phyloP scores from a whole-genome alignment of 129 eudicot genomes.

The carrot (Daucus carota) region DNA sequence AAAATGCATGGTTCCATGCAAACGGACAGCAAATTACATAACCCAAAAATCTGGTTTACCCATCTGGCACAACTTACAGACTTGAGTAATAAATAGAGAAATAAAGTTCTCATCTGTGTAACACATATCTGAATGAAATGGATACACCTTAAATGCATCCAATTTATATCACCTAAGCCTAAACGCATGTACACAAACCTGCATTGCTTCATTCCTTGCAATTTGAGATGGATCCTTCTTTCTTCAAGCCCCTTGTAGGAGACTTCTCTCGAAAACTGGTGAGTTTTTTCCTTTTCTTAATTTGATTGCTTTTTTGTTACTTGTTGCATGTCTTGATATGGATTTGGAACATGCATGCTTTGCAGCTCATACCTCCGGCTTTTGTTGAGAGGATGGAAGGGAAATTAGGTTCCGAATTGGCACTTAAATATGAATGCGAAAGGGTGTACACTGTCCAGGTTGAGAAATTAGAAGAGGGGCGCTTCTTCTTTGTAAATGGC shows the following conservation, averaged over 20 bases:
- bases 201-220: not conserved
- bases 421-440: conserved; percentile 1
- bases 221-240: conserved; percentile 11
- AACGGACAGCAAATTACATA: too few relatives aligned
- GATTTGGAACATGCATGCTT: not conserved
- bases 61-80: too few relatives aligned
- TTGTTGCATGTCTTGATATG: not conserved
- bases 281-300: not conserved
- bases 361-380: conserved; percentile 17
- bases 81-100: too few relatives aligned
- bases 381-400: conserved; percentile 11
- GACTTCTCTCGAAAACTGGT: conserved; percentile 6
- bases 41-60: too few relatives aligned
- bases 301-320: not conserved
- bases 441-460: conserved; percentile 4
- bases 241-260: conserved; percentile 11
- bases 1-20: too few relatives aligned
- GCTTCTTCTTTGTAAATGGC: not conserved
- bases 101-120: too few relatives aligned
- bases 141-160: not conserved
- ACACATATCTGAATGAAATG: too few relatives aligned
- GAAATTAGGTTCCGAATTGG: not conserved
- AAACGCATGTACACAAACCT: not conserved
- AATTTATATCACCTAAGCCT: not conserved
- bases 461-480: not conserved